phyloP scores from a whole-genome alignment of 768 basidiomycete species.

The Hebeloma cylindrosporum region DNA sequence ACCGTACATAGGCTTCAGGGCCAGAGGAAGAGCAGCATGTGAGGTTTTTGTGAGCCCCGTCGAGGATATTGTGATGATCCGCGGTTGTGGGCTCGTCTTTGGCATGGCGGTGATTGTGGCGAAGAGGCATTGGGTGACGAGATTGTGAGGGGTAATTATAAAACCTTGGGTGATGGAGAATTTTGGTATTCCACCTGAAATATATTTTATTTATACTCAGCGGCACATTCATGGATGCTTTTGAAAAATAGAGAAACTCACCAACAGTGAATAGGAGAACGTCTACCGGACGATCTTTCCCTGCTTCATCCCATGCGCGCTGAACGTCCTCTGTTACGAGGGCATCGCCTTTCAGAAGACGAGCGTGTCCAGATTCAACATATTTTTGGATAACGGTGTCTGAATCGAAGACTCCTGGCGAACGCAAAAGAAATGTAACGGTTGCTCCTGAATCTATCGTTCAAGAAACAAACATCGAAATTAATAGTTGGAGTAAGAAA shows the following conservation, averaged over 20 bases:
- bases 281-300: slow-evolving; percentile 43
- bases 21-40: slow-evolving; percentile 45
- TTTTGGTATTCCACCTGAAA: slow-evolving; percentile 44
- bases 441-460: slow-evolving; percentile 52
- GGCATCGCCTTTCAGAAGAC: slow-evolving; percentile 61
- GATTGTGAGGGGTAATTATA: slow-evolving; percentile 49
- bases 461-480: not conserved
- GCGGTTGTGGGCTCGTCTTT: slow-evolving; percentile 36
- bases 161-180: slow-evolving; percentile 51
- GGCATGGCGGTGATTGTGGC: slow-evolving; percentile 60
- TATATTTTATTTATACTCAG: too few relatives aligned
- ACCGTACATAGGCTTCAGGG: slow-evolving; percentile 49
- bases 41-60: slow-evolving; percentile 49
- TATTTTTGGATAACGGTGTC: slow-evolving; percentile 54
- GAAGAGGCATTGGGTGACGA: slow-evolving; percentile 57
- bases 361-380: slow-evolving; percentile 50
- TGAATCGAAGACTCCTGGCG: slow-evolving; percentile 48
- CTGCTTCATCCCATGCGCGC: slow-evolving; percentile 50
- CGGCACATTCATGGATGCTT: too few relatives aligned
- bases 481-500: not conserved
- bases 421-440: slow-evolving; percentile 65
- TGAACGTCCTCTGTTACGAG: slow-evolving; percentile 50
- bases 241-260: slow-evolving; percentile 11
- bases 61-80: slow-evolving; percentile 55
- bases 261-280: slow-evolving; percentile 64